These are phyloP conservation scores for Dactylellina drechsleri DNA, from an alignment of 2,329 filamentous ascomycete genomes.

Conservation along the genomic window DNA sequence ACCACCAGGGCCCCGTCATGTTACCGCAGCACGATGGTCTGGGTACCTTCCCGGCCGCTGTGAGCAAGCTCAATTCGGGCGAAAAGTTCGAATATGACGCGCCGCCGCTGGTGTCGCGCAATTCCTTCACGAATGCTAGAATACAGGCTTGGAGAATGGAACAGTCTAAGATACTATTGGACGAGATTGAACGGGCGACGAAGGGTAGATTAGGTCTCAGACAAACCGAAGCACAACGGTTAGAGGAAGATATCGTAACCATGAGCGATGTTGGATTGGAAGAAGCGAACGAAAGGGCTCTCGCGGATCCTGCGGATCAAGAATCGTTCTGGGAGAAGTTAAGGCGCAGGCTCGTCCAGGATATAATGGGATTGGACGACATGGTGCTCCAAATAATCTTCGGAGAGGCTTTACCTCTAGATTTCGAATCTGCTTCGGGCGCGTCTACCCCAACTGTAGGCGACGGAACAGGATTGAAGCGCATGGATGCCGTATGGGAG, in stretches of 20 bases:
- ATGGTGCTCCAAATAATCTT: constrained; percentile 84
- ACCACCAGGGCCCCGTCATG: constrained; percentile 70
- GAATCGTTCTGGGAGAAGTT: constrained; percentile 80
- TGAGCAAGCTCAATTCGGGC: constrained; percentile 67
- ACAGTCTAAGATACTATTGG: constrained; percentile 83
- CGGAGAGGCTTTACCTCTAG: constrained; percentile 76
- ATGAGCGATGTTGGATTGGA: constrained; percentile 56
- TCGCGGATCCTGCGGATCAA: constrained; percentile 62
- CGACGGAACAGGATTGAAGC: constrained; percentile 59
- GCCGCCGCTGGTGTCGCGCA: constrained; percentile 63
- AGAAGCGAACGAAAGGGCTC: constrained; percentile 66
- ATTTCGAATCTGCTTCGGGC: constrained; percentile 61
- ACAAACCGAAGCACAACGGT: constrained; percentile 58
- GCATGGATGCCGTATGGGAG: constrained; percentile 71
- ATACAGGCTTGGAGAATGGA: constrained; percentile 94
- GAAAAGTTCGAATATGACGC: constrained; percentile 70
- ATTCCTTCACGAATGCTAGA: constrained; percentile 70
- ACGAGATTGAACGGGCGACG: constrained; percentile 90
- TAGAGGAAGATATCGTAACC: constrained; percentile 60
- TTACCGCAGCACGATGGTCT: constrained; percentile 93
- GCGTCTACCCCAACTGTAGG: constrained; percentile 62
- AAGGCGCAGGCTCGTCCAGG: constrained; percentile 84
- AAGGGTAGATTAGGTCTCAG: constrained; percentile 66
- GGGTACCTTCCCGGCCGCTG: constrained; percentile 75
- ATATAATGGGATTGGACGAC: constrained; percentile 91